phyloP scores from a whole-genome alignment of 2,329 filamentous ascomycete species.

The Thyridium curvatum region DNA sequence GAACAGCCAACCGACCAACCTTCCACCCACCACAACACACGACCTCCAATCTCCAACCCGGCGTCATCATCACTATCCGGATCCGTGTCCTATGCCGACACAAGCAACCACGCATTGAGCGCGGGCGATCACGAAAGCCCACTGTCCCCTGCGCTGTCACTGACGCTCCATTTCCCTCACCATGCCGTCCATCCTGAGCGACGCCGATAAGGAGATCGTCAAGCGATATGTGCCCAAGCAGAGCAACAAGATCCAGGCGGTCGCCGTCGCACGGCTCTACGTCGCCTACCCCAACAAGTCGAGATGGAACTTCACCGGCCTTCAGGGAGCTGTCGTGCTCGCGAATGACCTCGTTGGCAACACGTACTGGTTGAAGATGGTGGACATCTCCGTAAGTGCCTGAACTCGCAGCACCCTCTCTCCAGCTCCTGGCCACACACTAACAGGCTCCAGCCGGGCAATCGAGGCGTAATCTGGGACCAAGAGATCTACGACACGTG shows the following conservation, averaged over 20 bases:
- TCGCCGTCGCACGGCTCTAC: constrained; percentile 89
- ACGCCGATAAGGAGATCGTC: constrained; percentile 94
- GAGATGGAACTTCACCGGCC: constrained; percentile 88
- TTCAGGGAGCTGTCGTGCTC: constrained; percentile 87
- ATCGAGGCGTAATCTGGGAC: constrained; percentile 87
- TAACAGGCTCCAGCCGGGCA: constrained; percentile 51
- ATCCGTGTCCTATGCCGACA: neutral
- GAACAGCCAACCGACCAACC: no score
- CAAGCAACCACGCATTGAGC: neutral
- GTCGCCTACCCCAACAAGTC: constrained; percentile 80
- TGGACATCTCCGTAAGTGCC: constrained; percentile 79
- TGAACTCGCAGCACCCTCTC: neutral
- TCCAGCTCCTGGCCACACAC: neutral
- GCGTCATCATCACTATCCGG: no score
- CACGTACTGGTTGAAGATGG: constrained; percentile 96
- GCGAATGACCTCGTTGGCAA: constrained; percentile 92
- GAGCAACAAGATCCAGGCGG: constrained; percentile 94
- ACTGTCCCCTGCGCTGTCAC: constrained; percentile 1
- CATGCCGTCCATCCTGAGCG: constrained; percentile 68
- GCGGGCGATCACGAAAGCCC: no score
- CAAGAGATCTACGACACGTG: constrained; percentile 97
- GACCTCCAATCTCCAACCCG: no score
- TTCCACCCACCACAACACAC: no score
- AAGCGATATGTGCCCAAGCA: constrained; percentile 91
- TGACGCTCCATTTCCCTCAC: constrained; percentile 2